Conservation (phyloP, 371 early-diverging fungal species). For the Coemansia sp. region DNA sequence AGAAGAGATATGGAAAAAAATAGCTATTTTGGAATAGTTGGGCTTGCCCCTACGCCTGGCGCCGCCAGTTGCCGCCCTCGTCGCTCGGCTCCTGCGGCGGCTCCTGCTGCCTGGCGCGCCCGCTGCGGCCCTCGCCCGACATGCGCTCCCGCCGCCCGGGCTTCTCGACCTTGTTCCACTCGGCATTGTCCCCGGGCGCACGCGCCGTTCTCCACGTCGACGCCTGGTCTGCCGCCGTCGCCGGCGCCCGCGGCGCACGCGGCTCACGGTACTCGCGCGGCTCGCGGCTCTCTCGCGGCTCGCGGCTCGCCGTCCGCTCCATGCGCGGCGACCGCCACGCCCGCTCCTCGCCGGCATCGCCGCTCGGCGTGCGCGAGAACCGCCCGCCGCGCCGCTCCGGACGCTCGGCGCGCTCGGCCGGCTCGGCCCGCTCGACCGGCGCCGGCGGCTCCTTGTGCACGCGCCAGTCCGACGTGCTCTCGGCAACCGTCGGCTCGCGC, state of each 20-base stretch:
- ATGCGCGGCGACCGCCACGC: not conserved
- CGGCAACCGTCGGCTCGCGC: conserved; percentile 27
- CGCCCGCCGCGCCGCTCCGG: conserved; percentile 3
- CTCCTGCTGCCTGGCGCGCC: not conserved
- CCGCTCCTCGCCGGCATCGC: conserved; percentile 18
- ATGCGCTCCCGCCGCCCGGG: not conserved
- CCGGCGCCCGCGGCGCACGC: conserved; percentile 13
- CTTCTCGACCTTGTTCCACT: not conserved
- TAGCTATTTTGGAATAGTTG: not conserved
- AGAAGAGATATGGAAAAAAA: not conserved
- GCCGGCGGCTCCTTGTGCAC: conserved; percentile 22
- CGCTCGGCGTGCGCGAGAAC: conserved; percentile 27
- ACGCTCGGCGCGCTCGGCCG: not conserved
- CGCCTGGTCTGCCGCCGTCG: conserved; percentile 19
- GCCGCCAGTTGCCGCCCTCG: conserved; percentile 2
- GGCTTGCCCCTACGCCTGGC: not conserved
- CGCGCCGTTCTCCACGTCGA: conserved; percentile 24
- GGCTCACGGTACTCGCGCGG: conserved; percentile 6
- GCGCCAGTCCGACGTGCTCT: conserved; percentile 38
- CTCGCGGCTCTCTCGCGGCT: not conserved
- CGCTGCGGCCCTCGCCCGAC: conserved; percentile 1
- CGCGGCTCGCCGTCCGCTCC: conserved; percentile 1
- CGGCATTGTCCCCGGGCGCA: not conserved
- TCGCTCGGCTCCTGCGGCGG: not conserved
- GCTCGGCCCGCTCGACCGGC: not conserved